Evolutionary conservation across 2,329 filamentous ascomycete species (phyloP).

Genomic region (Colletotrichum simmondsii): DNA sequence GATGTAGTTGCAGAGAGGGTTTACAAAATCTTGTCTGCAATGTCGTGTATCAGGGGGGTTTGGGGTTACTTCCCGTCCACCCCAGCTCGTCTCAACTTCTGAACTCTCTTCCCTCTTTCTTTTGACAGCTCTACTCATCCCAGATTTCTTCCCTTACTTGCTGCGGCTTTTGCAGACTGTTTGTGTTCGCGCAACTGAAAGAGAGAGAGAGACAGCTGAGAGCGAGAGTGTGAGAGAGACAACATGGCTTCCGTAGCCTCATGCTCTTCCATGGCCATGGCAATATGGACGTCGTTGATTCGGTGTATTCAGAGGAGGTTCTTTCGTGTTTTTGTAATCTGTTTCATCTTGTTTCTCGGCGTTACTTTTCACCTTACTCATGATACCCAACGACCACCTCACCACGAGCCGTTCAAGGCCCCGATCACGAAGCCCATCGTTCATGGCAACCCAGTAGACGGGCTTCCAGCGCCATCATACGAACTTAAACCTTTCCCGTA

Average conservation of each 20-base stretch:
- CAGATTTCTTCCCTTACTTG: neutral
- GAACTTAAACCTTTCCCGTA: conserved; percentile 39
- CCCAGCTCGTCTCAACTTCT: conserved; percentile 27
- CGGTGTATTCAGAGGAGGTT: conserved; percentile 20
- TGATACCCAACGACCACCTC: neutral
- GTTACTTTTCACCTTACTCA: conserved; percentile 17
- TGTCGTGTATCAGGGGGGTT: conserved; percentile 10
- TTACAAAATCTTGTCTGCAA: neutral
- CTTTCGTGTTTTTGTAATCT: conserved; percentile 15
- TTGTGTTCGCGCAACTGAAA: neutral
- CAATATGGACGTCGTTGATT: conserved; percentile 14
- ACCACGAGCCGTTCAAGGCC: conserved; percentile 29
- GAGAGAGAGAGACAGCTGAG: neutral
- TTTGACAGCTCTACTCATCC: conserved; percentile 6
- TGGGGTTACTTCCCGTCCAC: neutral
- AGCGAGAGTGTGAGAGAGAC: neutral
- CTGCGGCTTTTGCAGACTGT: neutral
- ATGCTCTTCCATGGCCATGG: neutral
- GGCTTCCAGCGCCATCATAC: conserved; percentile 29
- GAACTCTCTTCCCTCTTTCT: conserved; percentile 16
- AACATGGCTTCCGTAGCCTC: conserved; percentile 17
- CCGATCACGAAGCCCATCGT: conserved; percentile 26
- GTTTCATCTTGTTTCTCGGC: conserved; percentile 12
- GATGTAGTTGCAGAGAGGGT: neutral
- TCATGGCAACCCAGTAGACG: conserved; percentile 26